Conservation (phyloP, 2,329 filamentous ascomycete genomes). For the Neodidymelliopsis sp. region DNA sequence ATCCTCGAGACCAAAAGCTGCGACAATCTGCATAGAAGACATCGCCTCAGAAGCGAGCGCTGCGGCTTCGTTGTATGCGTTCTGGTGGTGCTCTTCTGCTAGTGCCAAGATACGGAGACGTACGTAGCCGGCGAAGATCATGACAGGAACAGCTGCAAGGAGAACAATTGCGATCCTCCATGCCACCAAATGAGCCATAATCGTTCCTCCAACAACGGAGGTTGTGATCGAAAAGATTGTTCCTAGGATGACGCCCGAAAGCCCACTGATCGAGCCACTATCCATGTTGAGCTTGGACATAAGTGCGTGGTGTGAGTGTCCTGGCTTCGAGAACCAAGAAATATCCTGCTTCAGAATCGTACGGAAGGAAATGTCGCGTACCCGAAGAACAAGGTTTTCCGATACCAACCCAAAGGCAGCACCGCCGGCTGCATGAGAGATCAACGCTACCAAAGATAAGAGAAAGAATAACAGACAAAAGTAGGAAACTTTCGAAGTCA, state of each 20-base stretch:
- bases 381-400: slow-evolving; percentile 54
- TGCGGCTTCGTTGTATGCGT: slow-evolving; percentile 69
- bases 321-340: slow-evolving; percentile 56
- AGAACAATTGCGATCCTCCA: slow-evolving; percentile 62
- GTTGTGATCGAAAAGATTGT: slow-evolving; percentile 59
- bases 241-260: slow-evolving; percentile 59
- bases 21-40: slow-evolving; percentile 68
- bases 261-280: slow-evolving; percentile 56
- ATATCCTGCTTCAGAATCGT: slow-evolving; percentile 65
- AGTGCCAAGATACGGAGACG: slow-evolving; percentile 59
- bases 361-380: slow-evolving; percentile 57
- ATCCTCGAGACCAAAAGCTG: slow-evolving; percentile 52
- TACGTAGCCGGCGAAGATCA: slow-evolving; percentile 56
- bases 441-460: slow-evolving; percentile 59
- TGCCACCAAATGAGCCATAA: slow-evolving; percentile 57
- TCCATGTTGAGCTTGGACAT: slow-evolving; percentile 58
- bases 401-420: slow-evolving; percentile 59
- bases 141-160: slow-evolving; percentile 57
- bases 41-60: slow-evolving; percentile 73
- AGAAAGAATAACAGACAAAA: slow-evolving; percentile 62
- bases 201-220: slow-evolving; percentile 57
- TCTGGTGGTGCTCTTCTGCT: slow-evolving; percentile 69
- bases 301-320: slow-evolving; percentile 54
- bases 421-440: slow-evolving; percentile 54
- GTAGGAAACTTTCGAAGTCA: slow-evolving; percentile 47